These are phyloP conservation scores for Hanseniaspora lachancei DNA, from an alignment of 805 yeast species.

Conservation along the genomic window DNA sequence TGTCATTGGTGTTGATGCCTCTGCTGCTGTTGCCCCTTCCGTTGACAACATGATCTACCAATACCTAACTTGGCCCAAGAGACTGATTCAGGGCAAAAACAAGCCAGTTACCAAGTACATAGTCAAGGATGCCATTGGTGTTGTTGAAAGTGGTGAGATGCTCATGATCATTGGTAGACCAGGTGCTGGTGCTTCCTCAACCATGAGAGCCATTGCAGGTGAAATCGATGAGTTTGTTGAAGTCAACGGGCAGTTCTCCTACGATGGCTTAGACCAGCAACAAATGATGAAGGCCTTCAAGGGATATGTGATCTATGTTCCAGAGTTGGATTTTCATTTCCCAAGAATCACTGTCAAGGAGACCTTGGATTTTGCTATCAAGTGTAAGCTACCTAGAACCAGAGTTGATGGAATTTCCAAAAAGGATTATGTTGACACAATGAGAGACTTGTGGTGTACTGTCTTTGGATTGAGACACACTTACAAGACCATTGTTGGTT, in stretches of 20 bases:
- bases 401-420: slow-evolving; percentile 34
- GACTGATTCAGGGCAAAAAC: slow-evolving; percentile 25
- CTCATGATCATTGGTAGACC: slow-evolving; percentile 44
- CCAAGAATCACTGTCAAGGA: slow-evolving; percentile 40
- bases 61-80: slow-evolving; percentile 22
- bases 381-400: slow-evolving; percentile 34
- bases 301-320: slow-evolving; percentile 39
- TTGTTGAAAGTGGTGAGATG: slow-evolving; percentile 40
- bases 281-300: slow-evolving; percentile 37
- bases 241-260: slow-evolving; percentile 31
- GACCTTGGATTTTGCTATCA: slow-evolving; percentile 37
- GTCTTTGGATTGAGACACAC: slow-evolving; percentile 49
- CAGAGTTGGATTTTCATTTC: slow-evolving; percentile 39
- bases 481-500: slow-evolving; percentile 50
- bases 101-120: slow-evolving; percentile 27
- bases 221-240: slow-evolving; percentile 30
- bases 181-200: slow-evolving; percentile 53
- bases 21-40: slow-evolving; percentile 39
- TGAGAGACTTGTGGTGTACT: slow-evolving; percentile 31
- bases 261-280: slow-evolving; percentile 37
- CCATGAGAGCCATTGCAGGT: slow-evolving; percentile 36
- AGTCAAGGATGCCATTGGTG: slow-evolving; percentile 33
- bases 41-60: slow-evolving; percentile 33
- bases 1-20: slow-evolving; percentile 39
- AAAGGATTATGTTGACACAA: slow-evolving; percentile 28